phyloP scores from a whole-genome alignment of 1,139 yeast species.

The Candida buenavistaensis region DNA sequence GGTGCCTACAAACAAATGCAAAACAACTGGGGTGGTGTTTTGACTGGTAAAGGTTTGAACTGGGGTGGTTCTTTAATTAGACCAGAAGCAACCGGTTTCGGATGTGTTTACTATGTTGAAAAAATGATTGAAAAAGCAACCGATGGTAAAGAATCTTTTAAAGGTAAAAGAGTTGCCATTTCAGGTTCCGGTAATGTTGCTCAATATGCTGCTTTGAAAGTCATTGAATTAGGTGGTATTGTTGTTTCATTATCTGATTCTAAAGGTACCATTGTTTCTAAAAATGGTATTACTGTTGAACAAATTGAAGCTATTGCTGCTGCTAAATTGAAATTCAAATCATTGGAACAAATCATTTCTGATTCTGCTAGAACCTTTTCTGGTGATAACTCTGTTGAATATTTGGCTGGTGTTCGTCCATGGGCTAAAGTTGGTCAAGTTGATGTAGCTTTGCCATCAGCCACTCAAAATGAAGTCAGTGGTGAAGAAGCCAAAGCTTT shows the following conservation, averaged over 20 bases:
- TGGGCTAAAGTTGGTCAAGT: slow-evolving; percentile 91
- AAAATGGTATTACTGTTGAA: slow-evolving; percentile 77
- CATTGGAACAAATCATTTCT: slow-evolving; percentile 64
- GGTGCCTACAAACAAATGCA: slow-evolving; percentile 95
- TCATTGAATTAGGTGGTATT: slow-evolving; percentile 92
- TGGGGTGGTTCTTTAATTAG: slow-evolving; percentile 99
- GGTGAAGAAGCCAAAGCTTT: slow-evolving; percentile 96
- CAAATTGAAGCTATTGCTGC: slow-evolving; percentile 77
- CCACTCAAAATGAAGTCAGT: slow-evolving; percentile 97
- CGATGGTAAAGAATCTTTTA: slow-evolving; percentile 81
- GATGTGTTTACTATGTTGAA: slow-evolving; percentile 94
- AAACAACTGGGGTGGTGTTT: slow-evolving; percentile 95
- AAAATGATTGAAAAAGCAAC: slow-evolving; percentile 96
- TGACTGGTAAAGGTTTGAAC: slow-evolving; percentile 95
- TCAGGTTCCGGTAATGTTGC: slow-evolving; percentile 99
- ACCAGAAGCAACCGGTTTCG: slow-evolving; percentile 99
- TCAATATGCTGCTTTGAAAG: slow-evolving; percentile 97
- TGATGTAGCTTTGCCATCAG: slow-evolving; percentile 96
- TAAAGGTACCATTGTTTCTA: slow-evolving; percentile 79
- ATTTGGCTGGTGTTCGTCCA: slow-evolving; percentile 93
- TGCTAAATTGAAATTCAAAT: slow-evolving; percentile 79
- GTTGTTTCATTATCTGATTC: slow-evolving; percentile 95
- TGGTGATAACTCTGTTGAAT: slow-evolving; percentile 56
- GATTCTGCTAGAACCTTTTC: slow-evolving; percentile 62
- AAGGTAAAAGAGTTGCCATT: slow-evolving; percentile 92